Percentiles rank a stretch among this genome's conserved stretches.
phyloP scores from a whole-genome alignment of 768 basidiomycete genomes.

The Macrolepiota dolichaula region DNA sequence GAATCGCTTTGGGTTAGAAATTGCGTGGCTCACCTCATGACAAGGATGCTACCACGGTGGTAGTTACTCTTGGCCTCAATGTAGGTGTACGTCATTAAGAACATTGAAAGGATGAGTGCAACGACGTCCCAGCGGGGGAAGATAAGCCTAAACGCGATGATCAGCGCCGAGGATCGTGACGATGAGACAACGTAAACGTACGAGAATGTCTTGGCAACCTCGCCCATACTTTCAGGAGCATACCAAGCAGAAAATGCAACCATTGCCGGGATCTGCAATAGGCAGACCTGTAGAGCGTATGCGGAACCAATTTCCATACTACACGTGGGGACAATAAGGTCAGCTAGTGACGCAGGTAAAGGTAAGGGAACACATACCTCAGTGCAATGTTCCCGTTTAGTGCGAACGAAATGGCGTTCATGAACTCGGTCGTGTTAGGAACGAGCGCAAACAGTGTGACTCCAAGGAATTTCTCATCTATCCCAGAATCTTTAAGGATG shows the following conservation, averaged over 20 bases:
- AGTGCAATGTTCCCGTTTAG: slow-evolving; percentile 95
- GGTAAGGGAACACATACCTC: slow-evolving; percentile 51
- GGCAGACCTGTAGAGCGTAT: slow-evolving; percentile 96
- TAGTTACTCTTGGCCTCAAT: slow-evolving; percentile 99
- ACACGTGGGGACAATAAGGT: background rate
- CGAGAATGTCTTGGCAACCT: slow-evolving; percentile 91
- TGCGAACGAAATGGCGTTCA: slow-evolving; percentile 99
- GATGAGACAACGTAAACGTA: slow-evolving; percentile 38
- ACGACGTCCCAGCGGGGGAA: slow-evolving; percentile 99
- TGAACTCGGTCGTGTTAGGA: slow-evolving; percentile 98
- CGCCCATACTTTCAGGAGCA: slow-evolving; percentile 80
- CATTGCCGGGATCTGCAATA: slow-evolving; percentile 98
- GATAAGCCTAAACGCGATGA: slow-evolving; percentile 60
- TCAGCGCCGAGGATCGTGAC: background rate
- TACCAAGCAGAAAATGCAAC: slow-evolving; percentile 98
- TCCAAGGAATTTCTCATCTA: slow-evolving; percentile 97
- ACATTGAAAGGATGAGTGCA: slow-evolving; percentile 92
- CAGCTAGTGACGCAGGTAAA: background rate
- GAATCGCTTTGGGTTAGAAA: background rate
- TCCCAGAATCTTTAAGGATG: slow-evolving; percentile 83
- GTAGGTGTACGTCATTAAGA: slow-evolving; percentile 97
- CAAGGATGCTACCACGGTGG: slow-evolving; percentile 92
- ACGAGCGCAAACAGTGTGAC: slow-evolving; percentile 96
- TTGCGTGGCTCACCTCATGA: slow-evolving; percentile 66
- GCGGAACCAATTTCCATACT: slow-evolving; percentile 99